Conservation (phyloP, 2,329 filamentous ascomycete genomes). For the Dryadomyces quercivorus region DNA sequence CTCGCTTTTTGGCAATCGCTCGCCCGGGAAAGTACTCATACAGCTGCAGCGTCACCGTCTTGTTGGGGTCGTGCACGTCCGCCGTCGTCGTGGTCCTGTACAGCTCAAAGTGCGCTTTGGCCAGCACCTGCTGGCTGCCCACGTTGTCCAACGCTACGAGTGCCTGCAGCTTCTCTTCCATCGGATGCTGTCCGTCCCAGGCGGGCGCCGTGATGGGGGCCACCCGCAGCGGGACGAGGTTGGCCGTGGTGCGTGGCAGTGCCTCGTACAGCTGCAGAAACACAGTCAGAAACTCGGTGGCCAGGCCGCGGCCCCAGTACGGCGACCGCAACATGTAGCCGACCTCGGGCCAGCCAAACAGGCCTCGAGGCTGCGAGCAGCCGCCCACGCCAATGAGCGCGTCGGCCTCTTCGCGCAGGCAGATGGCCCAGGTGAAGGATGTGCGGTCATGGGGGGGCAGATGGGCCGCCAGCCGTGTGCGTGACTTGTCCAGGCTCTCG, state of each 20-base stretch:
- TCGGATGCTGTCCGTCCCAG: slow-evolving; percentile 12
- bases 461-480: slow-evolving; percentile 23
- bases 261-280: slow-evolving; percentile 34
- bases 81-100: slow-evolving; percentile 27
- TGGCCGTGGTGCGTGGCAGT: slow-evolving; percentile 32
- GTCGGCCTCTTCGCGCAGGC: slow-evolving; percentile 26
- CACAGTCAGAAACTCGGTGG: slow-evolving; percentile 40
- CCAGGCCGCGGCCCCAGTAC: slow-evolving; percentile 43
- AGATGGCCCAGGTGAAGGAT: slow-evolving; percentile 46
- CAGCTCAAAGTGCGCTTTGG: slow-evolving; percentile 41
- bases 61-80: slow-evolving; percentile 14
- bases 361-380: slow-evolving; percentile 21
- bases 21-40: slow-evolving; percentile 13
- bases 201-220: slow-evolving; percentile 23
- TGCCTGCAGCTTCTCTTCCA: slow-evolving; percentile 31
- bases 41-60: slow-evolving; percentile 11
- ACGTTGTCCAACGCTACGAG: slow-evolving; percentile 35
- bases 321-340: slow-evolving; percentile 45
- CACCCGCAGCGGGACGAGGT: slow-evolving; percentile 22
- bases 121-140: slow-evolving; percentile 42
- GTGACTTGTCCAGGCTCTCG: slow-evolving; percentile 29
- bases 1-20: neutral
- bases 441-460: slow-evolving; percentile 36
- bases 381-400: slow-evolving; percentile 37
- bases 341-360: slow-evolving; percentile 42